Evolutionary conservation across 169 alveolate species (phyloP).

Genomic region (Plasmodium berghei): DNA sequence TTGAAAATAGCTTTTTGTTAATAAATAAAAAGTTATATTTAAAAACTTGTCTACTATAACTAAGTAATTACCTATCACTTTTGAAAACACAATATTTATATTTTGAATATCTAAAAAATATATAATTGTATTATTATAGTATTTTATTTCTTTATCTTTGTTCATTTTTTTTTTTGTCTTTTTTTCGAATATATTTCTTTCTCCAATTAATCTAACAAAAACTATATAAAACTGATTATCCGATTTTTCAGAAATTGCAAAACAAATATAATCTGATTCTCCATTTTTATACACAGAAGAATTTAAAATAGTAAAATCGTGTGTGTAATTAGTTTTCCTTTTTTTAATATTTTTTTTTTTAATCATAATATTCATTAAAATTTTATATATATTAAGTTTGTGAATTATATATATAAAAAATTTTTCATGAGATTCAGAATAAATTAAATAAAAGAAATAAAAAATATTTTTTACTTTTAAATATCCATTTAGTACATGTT

Average conservation of each 20-base stretch:
- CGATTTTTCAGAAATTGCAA: neutral
- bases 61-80: slow-evolving; percentile 45
- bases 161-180: neutral
- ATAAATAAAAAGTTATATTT: slow-evolving; percentile 24
- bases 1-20: slow-evolving; percentile 20
- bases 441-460: slow-evolving; percentile 28
- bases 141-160: neutral
- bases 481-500: slow-evolving; percentile 35
- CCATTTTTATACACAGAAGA: slow-evolving; percentile 16
- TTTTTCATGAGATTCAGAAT: slow-evolving; percentile 40
- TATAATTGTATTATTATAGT: slow-evolving; percentile 1
- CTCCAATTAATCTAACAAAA: slow-evolving; percentile 16
- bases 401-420: slow-evolving; percentile 35
- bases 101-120: slow-evolving; percentile 3
- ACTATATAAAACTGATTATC: slow-evolving; percentile 11
- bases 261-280: slow-evolving; percentile 25
- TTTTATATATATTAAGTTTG: slow-evolving; percentile 2
- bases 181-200: neutral
- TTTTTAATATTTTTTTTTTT: too few species aligned
- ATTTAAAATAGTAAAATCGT: neutral
- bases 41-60: slow-evolving; percentile 23
- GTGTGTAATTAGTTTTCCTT: neutral
- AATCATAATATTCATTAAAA: neutral
- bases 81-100: slow-evolving; percentile 17
- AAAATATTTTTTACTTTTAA: slow-evolving; percentile 13